Conservation (phyloP, 139 green algal genomes). For the Bryopsis sp. region DNA sequence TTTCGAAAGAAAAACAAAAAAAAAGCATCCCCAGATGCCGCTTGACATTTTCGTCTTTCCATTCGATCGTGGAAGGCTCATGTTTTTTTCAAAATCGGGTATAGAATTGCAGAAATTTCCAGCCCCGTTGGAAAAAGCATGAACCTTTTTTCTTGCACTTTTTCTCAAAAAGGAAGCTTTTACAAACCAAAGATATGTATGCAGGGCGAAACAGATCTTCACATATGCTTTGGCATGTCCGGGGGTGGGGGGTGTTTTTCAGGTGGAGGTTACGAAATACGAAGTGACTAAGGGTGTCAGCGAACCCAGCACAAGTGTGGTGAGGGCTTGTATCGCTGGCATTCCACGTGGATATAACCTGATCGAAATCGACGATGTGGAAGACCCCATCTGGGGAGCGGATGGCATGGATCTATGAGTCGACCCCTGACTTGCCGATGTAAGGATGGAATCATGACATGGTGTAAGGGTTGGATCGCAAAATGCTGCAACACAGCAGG, state of each 20-base stretch:
- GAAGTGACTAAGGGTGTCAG: neutral
- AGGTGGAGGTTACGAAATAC: constrained; percentile 20
- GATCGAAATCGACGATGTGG: constrained; percentile 14
- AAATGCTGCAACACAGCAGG: too few species aligned
- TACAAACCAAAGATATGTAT: too few species aligned
- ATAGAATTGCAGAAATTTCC: neutral
- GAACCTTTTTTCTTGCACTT: too few species aligned
- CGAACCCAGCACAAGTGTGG: neutral
- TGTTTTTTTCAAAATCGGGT: neutral
- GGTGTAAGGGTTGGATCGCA: too few species aligned
- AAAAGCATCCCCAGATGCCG: too few species aligned
- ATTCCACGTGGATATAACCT: neutral
- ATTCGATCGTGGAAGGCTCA: neutral
- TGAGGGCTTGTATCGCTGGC: constrained; percentile 3
- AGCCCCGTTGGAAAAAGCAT: too few species aligned
- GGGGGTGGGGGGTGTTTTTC: too few species aligned
- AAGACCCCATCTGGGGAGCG: constrained; percentile 15
- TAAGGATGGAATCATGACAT: too few species aligned
- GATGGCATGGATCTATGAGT: constrained; percentile 19
- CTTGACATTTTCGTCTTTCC: neutral
- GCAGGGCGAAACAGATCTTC: too few species aligned
- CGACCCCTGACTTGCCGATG: too few species aligned
- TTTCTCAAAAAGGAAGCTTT: too few species aligned
- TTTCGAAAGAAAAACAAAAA: neutral
- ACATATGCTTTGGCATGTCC: too few species aligned